phyloP scores from a whole-genome alignment of 23 red algal genomes.

The Gracilaria domingensis region DNA sequence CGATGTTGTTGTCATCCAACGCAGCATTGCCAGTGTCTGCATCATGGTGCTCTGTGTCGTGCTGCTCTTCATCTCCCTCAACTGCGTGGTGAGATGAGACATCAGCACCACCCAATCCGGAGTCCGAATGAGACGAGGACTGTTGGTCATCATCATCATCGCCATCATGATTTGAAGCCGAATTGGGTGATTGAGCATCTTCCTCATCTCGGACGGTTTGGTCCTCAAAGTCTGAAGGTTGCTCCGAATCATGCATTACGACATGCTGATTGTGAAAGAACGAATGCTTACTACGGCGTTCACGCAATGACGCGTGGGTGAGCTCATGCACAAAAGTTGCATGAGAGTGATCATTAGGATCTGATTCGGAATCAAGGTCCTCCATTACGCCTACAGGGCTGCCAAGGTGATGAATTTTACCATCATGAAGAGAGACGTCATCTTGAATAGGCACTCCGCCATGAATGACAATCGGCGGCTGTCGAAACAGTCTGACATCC shows the following conservation, averaged over 20 bases:
- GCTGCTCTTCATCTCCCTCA: not conserved
- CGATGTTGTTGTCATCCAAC: no score
- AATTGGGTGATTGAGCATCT: not conserved
- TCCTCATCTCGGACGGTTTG: not conserved
- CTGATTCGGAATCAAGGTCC: not conserved
- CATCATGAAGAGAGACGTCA: not conserved
- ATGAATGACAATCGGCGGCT: not conserved
- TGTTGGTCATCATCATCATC: not conserved
- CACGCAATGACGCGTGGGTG: not conserved
- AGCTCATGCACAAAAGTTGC: no score
- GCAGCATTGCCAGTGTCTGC: not conserved
- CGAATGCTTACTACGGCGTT: not conserved
- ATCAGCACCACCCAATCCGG: not conserved
- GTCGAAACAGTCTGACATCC: not conserved
- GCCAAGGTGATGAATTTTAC: not conserved
- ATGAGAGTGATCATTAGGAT: not conserved
- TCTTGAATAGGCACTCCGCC: not conserved
- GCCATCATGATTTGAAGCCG: not conserved
- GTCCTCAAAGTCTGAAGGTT: not conserved
- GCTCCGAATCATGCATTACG: not conserved
- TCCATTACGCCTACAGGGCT: not conserved
- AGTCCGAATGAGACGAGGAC: not conserved
- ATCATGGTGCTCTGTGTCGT: not conserved
- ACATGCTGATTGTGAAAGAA: slow-evolving; percentile 8
- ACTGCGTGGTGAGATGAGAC: not conserved